phyloP scores from a whole-genome alignment of 306 rosid genomes.

The Cajanus cajan region DNA sequence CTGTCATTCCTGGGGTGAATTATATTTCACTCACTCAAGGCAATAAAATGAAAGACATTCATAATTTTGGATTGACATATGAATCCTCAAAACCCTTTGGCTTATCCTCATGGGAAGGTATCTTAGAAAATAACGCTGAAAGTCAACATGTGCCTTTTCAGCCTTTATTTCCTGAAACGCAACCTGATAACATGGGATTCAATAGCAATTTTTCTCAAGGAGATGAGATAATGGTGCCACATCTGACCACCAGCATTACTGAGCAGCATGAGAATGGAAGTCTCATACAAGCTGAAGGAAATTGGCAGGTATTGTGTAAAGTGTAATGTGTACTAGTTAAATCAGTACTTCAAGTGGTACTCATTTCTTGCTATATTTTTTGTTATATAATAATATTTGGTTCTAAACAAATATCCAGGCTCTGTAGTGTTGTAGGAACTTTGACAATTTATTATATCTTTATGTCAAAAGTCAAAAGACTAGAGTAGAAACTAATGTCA shows the following conservation, averaged over 20 bases:
- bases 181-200: constrained; percentile 31
- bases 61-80: constrained; percentile 33
- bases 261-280: constrained; percentile 37
- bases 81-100: constrained; percentile 43
- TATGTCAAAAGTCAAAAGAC: background rate
- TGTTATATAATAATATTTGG: background rate
- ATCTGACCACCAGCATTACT: constrained; percentile 35
- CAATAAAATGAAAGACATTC: constrained; percentile 36
- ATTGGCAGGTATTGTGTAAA: constrained; percentile 62
- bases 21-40: constrained; percentile 43
- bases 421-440: background rate
- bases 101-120: constrained; percentile 45
- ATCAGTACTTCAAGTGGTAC: background rate
- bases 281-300: constrained; percentile 45
- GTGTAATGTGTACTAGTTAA: constrained; percentile 28
- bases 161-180: constrained; percentile 46
- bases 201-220: constrained; percentile 52
- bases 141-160: constrained; percentile 46
- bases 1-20: constrained; percentile 43
- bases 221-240: constrained; percentile 36
- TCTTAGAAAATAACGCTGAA: constrained; percentile 42
- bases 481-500: background rate
- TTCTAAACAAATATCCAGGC: background rate
- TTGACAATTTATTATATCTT: background rate
- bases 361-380: background rate